These are phyloP conservation scores for Rhododendron mucronatum DNA, from an alignment of 148 eudicot species.

Conservation along the genomic window DNA sequence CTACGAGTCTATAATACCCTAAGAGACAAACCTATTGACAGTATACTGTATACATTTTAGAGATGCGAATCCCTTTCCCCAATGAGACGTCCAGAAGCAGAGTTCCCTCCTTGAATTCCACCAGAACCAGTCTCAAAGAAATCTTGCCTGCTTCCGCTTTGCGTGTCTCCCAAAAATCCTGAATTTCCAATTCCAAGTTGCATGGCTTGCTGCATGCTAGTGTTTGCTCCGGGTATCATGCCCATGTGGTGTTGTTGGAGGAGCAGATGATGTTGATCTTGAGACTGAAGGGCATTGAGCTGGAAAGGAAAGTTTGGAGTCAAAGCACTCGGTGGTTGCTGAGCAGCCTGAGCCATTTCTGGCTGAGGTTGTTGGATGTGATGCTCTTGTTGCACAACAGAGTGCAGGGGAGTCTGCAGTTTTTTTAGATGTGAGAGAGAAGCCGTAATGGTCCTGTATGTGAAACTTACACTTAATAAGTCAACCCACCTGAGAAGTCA, in stretches of 20 bases:
- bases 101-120: neutral
- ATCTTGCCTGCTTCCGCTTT: constrained; percentile 26
- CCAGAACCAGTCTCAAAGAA: constrained; percentile 30
- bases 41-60: neutral
- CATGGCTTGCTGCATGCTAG: constrained; percentile 30
- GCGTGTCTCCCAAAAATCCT: constrained; percentile 30
- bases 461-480: neutral
- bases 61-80: constrained; percentile 1
- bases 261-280: constrained; percentile 51
- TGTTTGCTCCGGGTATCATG: constrained; percentile 31
- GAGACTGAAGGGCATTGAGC: constrained; percentile 30
- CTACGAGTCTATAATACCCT: neutral
- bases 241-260: constrained; percentile 45
- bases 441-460: neutral
- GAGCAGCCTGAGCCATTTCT: constrained; percentile 25
- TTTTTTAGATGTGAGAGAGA: neutral
- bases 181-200: constrained; percentile 31
- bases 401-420: constrained; percentile 38
- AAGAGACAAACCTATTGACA: neutral
- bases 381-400: constrained; percentile 52
- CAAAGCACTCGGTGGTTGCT: constrained; percentile 36
- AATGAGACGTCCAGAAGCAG: constrained; percentile 1
- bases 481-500: constrained; percentile 41
- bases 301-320: constrained; percentile 48
- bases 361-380: constrained; percentile 47